Evolutionary conservation across 805 yeast species (phyloP).

Genomic region (Cyberlindnera euphorbiiphila): DNA sequence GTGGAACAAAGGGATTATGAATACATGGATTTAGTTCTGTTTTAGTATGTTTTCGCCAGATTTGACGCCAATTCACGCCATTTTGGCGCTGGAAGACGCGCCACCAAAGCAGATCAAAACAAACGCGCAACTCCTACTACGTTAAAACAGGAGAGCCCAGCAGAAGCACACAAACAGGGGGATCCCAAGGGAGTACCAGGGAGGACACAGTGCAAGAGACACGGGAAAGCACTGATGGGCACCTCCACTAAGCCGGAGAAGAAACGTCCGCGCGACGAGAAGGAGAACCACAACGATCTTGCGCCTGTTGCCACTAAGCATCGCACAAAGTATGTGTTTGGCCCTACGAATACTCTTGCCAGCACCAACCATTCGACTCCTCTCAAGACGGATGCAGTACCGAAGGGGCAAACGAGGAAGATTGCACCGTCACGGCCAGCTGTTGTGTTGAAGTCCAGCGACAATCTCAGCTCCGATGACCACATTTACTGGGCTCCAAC

Average conservation of each 20-base stretch:
- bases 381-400: slow-evolving; percentile 2
- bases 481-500: slow-evolving; percentile 29
- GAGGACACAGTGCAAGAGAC: too few relatives aligned
- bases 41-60: background rate
- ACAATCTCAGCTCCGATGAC: slow-evolving; percentile 25
- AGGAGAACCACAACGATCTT: slow-evolving; percentile 8
- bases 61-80: too few relatives aligned
- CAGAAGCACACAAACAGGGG: too few relatives aligned
- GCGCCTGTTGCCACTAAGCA: slow-evolving; percentile 5
- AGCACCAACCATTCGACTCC: slow-evolving; percentile 6
- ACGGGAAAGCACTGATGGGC: background rate
- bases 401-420: background rate
- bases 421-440: slow-evolving; percentile 9
- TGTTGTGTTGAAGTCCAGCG: slow-evolving; percentile 5
- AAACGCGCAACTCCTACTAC: slow-evolving; percentile 2
- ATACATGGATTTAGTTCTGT: too few relatives aligned
- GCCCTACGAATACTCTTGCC: slow-evolving; percentile 12
- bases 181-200: too few relatives aligned
- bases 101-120: slow-evolving; percentile 7
- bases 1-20: too few relatives aligned
- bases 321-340: slow-evolving; percentile 14
- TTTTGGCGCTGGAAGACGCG: too few relatives aligned
- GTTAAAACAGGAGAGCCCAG: background rate
- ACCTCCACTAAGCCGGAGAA: background rate
- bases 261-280: slow-evolving; percentile 15